Conservation (phyloP, 2,329 filamentous ascomycete genomes). For the Penicillium sp. region DNA sequence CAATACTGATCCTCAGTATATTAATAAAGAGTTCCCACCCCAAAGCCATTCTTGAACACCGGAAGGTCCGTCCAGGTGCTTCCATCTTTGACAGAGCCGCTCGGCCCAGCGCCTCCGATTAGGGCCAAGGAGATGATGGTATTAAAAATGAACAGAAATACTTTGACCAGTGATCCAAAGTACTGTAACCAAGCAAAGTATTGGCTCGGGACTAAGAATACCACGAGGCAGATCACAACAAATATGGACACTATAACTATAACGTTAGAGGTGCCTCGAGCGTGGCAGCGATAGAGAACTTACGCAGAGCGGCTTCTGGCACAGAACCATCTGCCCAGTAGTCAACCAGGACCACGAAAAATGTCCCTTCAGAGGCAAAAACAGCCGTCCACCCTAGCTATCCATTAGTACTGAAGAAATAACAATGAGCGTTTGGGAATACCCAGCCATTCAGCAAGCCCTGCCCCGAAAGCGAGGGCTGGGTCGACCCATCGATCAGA, state of each 20-base stretch:
- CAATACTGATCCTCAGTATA: neutral
- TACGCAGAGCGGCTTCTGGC: slow-evolving; percentile 15
- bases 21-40: neutral
- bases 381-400: slow-evolving; percentile 14
- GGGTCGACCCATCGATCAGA: slow-evolving; percentile 46
- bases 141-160: slow-evolving; percentile 43
- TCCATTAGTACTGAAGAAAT: neutral
- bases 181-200: slow-evolving; percentile 47
- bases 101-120: slow-evolving; percentile 46
- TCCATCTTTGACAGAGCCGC: slow-evolving; percentile 37
- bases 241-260: slow-evolving; percentile 17
- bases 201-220: slow-evolving; percentile 35
- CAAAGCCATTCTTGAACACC: slow-evolving; percentile 42
- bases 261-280: neutral
- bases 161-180: slow-evolving; percentile 42
- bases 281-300: neutral
- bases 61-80: slow-evolving; percentile 39
- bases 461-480: slow-evolving; percentile 45
- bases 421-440: neutral
- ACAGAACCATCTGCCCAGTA: slow-evolving; percentile 9
- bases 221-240: slow-evolving; percentile 22
- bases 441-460: slow-evolving; percentile 32
- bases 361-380: slow-evolving; percentile 15
- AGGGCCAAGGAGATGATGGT: slow-evolving; percentile 44
- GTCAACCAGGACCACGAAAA: slow-evolving; percentile 16